Evolutionary conservation across 495 filamentous ascomycete species (phyloP).

Genomic region (Clohesyomyces aquaticus): DNA sequence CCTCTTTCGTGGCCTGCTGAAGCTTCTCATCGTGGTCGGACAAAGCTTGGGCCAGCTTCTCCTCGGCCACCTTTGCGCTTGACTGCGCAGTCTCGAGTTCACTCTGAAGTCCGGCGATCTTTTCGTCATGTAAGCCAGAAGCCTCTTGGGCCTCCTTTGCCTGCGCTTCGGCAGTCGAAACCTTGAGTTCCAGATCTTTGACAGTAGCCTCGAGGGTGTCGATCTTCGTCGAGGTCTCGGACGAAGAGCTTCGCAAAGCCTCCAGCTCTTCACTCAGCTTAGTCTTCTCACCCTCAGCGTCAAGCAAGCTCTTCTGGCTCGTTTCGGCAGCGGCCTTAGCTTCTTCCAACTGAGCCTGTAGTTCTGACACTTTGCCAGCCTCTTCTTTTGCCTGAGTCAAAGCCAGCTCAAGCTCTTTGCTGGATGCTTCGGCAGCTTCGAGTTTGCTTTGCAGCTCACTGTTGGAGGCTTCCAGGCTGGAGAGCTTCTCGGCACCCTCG

Average conservation of each 20-base stretch:
- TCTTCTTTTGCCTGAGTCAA: constrained; percentile 9
- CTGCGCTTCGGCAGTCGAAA: constrained; percentile 38
- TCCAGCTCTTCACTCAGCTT: not conserved
- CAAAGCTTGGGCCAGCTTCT: constrained; percentile 9
- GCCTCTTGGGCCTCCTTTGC: constrained; percentile 10
- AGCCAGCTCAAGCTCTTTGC: constrained; percentile 2
- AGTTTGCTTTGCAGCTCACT: constrained; percentile 24
- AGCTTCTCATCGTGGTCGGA: constrained; percentile 16
- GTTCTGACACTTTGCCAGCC: constrained; percentile 5
- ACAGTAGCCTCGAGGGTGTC: constrained; percentile 1
- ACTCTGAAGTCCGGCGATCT: constrained; percentile 10
- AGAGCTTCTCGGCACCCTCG: constrained; percentile 16
- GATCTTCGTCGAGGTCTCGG: not conserved
- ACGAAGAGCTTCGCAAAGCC: not conserved
- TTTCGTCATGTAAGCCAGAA: not conserved
- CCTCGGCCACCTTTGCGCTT: constrained; percentile 1
- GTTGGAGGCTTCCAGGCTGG: not conserved
- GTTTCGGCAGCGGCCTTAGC: constrained; percentile 11
- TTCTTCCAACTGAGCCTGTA: constrained; percentile 1
- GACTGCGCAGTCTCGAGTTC: constrained; percentile 12
- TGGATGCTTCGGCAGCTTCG: constrained; percentile 13
- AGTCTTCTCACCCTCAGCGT: constrained; percentile 14
- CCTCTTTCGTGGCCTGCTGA: constrained; percentile 6
- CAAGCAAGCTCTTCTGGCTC: constrained; percentile 11
- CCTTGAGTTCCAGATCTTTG: constrained; percentile 9